phyloP scores from a whole-genome alignment of 352 stramenopile genomes.

The Pythium oligandrum region DNA sequence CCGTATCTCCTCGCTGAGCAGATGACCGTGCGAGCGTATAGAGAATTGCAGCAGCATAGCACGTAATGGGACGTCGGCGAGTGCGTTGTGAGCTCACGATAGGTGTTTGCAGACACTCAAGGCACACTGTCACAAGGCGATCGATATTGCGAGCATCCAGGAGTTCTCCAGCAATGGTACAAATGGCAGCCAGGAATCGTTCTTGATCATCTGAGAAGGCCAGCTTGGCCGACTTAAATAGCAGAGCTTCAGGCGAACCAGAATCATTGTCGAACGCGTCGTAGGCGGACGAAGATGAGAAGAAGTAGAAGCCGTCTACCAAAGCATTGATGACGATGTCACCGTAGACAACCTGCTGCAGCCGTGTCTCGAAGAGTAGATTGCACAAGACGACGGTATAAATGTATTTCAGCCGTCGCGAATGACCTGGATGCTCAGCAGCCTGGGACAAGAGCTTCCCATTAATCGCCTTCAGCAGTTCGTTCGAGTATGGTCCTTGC shows the following conservation, averaged over 20 bases:
- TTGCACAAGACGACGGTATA: conserved; percentile 64
- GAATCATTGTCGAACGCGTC: background rate
- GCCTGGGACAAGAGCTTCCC: conserved; percentile 42
- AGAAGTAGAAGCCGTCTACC: conserved; percentile 55
- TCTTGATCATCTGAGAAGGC: conserved; percentile 58
- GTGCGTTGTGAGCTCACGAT: conserved; percentile 17
- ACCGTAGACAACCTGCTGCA: conserved; percentile 61
- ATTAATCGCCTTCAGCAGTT: conserved; percentile 52
- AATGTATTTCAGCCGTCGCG: conserved; percentile 45
- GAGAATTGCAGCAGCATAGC: conserved; percentile 41
- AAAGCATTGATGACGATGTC: conserved; percentile 48
- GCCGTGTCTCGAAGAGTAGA: conserved; percentile 55
- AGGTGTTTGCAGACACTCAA: conserved; percentile 32
- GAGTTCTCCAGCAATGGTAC: conserved; percentile 55
- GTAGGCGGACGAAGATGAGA: background rate
- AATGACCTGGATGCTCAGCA: conserved; percentile 28
- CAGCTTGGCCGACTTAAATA: conserved; percentile 35
- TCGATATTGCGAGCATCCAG: conserved; percentile 59
- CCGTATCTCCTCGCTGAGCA: conserved; percentile 44
- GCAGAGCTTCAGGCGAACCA: conserved; percentile 11
- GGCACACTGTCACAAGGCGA: conserved; percentile 40
- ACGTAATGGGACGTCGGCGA: conserved; percentile 34
- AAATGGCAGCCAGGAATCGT: conserved; percentile 65
- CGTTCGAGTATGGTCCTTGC: conserved; percentile 33
- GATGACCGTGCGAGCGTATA: conserved; percentile 52